These are phyloP conservation scores for Carex myosuroides DNA, from an alignment of 176 grass and related monocot species.

Conservation along the genomic window DNA sequence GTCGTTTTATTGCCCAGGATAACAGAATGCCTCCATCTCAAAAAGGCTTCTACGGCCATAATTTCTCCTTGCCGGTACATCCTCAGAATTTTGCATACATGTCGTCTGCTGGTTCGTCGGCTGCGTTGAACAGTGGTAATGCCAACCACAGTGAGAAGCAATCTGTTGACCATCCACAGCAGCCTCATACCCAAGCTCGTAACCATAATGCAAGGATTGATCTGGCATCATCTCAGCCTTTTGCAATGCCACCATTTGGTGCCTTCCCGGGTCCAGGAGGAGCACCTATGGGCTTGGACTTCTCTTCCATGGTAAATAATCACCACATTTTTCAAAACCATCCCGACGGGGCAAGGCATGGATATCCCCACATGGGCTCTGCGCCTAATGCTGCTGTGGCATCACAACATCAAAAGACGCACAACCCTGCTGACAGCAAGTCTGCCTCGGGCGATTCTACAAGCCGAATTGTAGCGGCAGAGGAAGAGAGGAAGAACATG, in stretches of 20 bases:
- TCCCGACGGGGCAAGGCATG: constrained; percentile 66
- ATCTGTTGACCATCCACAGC: constrained; percentile 46
- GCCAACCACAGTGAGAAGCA: constrained; percentile 57
- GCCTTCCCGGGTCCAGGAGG: constrained; percentile 45
- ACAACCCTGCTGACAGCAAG: constrained; percentile 47
- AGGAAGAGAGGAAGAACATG: constrained; percentile 61
- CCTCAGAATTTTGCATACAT: constrained; percentile 59
- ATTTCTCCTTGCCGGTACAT: constrained; percentile 55
- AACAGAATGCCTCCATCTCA: constrained; percentile 49
- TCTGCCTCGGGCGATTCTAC: constrained; percentile 44
- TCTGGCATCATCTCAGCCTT: constrained; percentile 66
- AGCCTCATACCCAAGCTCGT: constrained; percentile 33
- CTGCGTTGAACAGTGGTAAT: constrained; percentile 20
- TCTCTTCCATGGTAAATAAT: constrained; percentile 66
- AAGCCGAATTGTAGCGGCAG: constrained; percentile 28
- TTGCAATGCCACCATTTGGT: constrained; percentile 78
- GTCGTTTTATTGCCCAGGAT: constrained; percentile 27
- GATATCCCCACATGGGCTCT: constrained; percentile 55
- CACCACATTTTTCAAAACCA: constrained; percentile 72
- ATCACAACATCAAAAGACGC: constrained; percentile 51
- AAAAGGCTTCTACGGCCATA: constrained; percentile 45
- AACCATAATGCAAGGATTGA: constrained; percentile 66
- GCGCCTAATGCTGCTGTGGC: constrained; percentile 37
- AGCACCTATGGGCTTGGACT: constrained; percentile 59
- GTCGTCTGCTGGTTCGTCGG: constrained; percentile 28